Base-by-base conservation (phyloP, 2,329 filamentous ascomycete species). In the Colletotrichum sublineola region DNA sequence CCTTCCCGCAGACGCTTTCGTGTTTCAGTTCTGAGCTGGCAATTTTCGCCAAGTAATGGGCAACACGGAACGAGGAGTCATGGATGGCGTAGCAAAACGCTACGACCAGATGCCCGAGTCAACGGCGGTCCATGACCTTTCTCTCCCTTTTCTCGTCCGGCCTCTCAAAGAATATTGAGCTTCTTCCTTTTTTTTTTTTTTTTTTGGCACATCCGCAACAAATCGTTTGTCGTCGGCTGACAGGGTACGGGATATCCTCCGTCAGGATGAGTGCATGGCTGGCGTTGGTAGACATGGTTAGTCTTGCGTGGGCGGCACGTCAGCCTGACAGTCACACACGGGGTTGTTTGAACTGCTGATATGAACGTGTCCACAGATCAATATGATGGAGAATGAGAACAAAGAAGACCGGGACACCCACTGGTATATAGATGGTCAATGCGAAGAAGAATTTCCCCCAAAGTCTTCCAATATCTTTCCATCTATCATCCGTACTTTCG, bases 271-370 rank as follows among this genome's bases (percentile, higher is more conserved):
- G 63, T 73, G 73, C 73, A 74, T 73, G 65, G 62, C 65, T 61
- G 73, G 73, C 73, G 73, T 74, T 74, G 65, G 48, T 65, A 68
- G 58, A 72, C 62, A 52, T 69, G 69, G 69, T 73, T 68, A 57
- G 67, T 67, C 72, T 58, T 53, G 62, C 65, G 63, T 69, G 72
- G 64, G 58, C 68, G 52, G 50, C 68, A 40, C 53, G 68, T 31
- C 57, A 40, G 57, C 24, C 50, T 44, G 40, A 33, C 63, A 56
- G 58, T 46, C 57, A 67, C 57, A 52, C 52, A 58, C 38, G 36
- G 31, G 56, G 31, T 36, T 56, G 68, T 63, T 60, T 61, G 61
- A 63, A 33, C 67, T 69, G 70, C 70, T 73, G 64, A 65, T 40
- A 29, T 29, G 56, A 44, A 55, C 24, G 44, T 33, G 24, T 53